Evolutionary conservation across 768 basidiomycete genomes (phyloP).

Genomic region (Tricholoma matsutake): DNA sequence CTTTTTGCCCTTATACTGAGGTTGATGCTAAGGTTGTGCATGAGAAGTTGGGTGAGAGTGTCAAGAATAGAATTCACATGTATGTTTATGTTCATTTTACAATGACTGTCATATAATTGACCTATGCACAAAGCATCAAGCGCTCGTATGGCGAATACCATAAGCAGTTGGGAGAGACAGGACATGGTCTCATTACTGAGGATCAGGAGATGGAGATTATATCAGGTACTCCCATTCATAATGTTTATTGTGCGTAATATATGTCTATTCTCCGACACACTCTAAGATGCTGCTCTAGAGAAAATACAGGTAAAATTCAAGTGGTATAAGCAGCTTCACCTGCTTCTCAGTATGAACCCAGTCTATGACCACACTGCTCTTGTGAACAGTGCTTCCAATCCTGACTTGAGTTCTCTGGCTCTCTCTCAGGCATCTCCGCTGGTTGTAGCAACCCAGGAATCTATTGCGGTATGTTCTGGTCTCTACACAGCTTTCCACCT

Average conservation of each 20-base stretch:
- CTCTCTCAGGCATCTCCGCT: too few relatives aligned
- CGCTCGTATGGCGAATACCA: background rate
- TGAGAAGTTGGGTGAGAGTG: background rate
- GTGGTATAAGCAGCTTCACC: background rate
- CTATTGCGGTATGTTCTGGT: background rate
- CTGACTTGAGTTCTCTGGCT: background rate
- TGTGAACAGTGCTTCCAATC: background rate
- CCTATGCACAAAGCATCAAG: background rate
- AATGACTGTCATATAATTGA: background rate
- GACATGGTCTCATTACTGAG: background rate
- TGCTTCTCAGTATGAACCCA: background rate
- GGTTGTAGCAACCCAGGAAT: too few relatives aligned
- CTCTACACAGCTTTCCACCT: background rate
- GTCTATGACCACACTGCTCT: background rate
- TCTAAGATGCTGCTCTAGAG: background rate
- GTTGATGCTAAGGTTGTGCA: background rate
- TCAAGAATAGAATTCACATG: background rate
- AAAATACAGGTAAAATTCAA: background rate
- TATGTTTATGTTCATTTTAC: background rate
- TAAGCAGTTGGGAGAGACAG: background rate
- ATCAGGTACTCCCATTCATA: background rate
- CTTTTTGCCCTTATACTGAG: too few relatives aligned
- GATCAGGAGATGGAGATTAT: background rate
- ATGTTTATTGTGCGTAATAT: background rate
- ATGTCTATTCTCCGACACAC: background rate